These are phyloP conservation scores for Incumbomyces lentus DNA, from an alignment of 2,329 filamentous ascomycete genomes.

Conservation along the genomic window DNA sequence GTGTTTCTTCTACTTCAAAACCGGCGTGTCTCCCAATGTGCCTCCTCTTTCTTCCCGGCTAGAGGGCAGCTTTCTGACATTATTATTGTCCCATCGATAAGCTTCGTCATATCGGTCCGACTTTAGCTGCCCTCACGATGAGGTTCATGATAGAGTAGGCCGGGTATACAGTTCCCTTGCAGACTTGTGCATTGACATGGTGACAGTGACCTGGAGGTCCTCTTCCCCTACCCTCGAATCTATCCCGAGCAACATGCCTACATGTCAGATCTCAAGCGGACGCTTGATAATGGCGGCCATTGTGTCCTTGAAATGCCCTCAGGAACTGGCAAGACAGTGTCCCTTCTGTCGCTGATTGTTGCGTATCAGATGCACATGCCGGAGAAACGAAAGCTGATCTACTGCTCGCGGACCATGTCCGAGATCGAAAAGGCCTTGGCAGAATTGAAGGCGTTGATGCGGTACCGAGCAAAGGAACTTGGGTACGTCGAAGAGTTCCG, in stretches of 20 bases:
- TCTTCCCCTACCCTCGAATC: constrained; percentile 65
- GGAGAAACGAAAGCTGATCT: constrained; percentile 90
- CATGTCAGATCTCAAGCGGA: constrained; percentile 78
- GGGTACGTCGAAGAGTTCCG: constrained; percentile 87
- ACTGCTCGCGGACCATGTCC: constrained; percentile 99
- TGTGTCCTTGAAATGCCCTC: constrained; percentile 99
- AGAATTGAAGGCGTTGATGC: constrained; percentile 87
- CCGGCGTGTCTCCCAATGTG: too few relatives aligned
- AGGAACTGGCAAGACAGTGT: constrained; percentile 94
- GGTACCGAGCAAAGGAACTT: constrained; percentile 81
- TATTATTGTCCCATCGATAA: too few relatives aligned
- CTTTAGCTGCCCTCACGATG: constrained; percentile 41
- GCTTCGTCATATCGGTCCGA: too few relatives aligned
- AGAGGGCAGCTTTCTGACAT: too few relatives aligned
- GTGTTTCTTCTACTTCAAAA: too few relatives aligned
- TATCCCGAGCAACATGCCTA: constrained; percentile 68
- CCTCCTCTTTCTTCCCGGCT: too few relatives aligned
- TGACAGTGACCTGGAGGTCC: constrained; percentile 53
- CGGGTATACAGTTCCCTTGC: not conserved
- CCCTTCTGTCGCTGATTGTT: constrained; percentile 85
- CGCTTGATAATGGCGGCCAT: constrained; percentile 86
- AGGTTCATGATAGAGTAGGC: constrained; percentile 66
- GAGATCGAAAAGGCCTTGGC: constrained; percentile 97
- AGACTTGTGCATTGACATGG: constrained; percentile 12
- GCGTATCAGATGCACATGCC: constrained; percentile 93